A percentile compares a stretch with the other conserved stretches of the same genome.
Evolutionary conservation across 352 stramenopile genomes (phyloP).

Genomic region (Phytophthora pseudosyringae): DNA sequence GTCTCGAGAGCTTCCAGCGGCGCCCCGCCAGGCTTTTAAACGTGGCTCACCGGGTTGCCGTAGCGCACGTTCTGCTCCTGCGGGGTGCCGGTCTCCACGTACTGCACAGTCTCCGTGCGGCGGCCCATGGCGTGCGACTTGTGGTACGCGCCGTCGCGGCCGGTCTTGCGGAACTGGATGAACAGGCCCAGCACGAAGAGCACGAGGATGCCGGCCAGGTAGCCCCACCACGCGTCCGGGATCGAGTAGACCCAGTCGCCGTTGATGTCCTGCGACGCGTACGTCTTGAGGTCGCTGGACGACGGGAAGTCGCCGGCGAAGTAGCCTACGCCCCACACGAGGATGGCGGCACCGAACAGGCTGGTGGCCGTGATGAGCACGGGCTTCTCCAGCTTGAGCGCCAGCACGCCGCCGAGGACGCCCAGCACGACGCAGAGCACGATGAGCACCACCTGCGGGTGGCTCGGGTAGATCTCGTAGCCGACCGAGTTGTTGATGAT

Average conservation of each 20-base stretch:
- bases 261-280: conserved; percentile 43
- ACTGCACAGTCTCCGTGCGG: conserved; percentile 35
- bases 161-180: conserved; percentile 72
- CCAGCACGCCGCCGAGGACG: conserved; percentile 44
- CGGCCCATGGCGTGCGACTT: conserved; percentile 31
- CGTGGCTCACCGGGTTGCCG: conserved; percentile 40
- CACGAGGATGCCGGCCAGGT: conserved; percentile 57
- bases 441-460: conserved; percentile 57
- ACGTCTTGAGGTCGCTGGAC: conserved; percentile 55
- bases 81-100: conserved; percentile 38
- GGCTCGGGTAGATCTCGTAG: conserved; percentile 60
- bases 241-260: conserved; percentile 63
- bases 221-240: conserved; percentile 65
- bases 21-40: conserved; percentile 21
- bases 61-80: conserved; percentile 35
- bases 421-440: conserved; percentile 51
- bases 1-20: too few relatives aligned
- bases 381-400: conserved; percentile 61
- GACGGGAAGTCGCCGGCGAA: conserved; percentile 67
- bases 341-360: conserved; percentile 50
- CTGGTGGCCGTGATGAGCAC: conserved; percentile 63
- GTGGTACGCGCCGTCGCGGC: conserved; percentile 39
- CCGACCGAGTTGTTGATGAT: conserved; percentile 59
- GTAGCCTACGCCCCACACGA: conserved; percentile 70
- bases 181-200: conserved; percentile 59